A percentile compares a stretch with the other conserved stretches of the same genome.
Evolutionary conservation across 345 rosid species (phyloP).

Genomic region (Aegle marmelos): DNA sequence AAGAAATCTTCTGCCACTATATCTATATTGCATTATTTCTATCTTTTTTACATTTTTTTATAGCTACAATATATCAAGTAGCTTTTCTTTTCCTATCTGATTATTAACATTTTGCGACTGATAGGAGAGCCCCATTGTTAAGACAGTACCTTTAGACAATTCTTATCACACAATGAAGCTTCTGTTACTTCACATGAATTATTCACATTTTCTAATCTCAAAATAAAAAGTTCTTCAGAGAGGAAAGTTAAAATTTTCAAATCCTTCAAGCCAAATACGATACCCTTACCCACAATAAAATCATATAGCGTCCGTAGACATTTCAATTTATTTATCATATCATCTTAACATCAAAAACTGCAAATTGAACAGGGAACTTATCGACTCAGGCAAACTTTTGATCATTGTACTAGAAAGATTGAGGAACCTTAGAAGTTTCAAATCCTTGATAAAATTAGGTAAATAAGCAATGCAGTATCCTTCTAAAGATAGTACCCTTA

Average conservation of each 20-base stretch:
- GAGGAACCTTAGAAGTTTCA: not conserved
- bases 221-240: slow-evolving; percentile 19
- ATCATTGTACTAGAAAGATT: not conserved
- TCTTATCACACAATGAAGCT: not conserved
- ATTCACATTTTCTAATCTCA: slow-evolving; percentile 3
- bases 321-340: not conserved
- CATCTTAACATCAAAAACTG: slow-evolving; percentile 17
- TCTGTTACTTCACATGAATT: not conserved
- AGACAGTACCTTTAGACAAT: not conserved
- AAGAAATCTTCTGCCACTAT: not conserved
- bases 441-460: slow-evolving; percentile 4
- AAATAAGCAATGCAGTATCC: slow-evolving; percentile 3
- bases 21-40: rapidly evolving
- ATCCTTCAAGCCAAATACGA: slow-evolving; percentile 9
- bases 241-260: slow-evolving; percentile 23
- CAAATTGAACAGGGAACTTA: not conserved
- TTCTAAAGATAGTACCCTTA: slow-evolving; percentile 23
- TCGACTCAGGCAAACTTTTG: not conserved
- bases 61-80: not conserved
- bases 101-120: not conserved
- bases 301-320: slow-evolving; percentile 16
- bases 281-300: slow-evolving; percentile 21
- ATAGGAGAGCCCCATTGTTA: not conserved
- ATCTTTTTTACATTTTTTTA: not conserved
- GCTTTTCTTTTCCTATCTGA: not conserved